Base-by-base conservation (phyloP, 202 grass and related monocot species). In the Zizania palustris region DNA sequence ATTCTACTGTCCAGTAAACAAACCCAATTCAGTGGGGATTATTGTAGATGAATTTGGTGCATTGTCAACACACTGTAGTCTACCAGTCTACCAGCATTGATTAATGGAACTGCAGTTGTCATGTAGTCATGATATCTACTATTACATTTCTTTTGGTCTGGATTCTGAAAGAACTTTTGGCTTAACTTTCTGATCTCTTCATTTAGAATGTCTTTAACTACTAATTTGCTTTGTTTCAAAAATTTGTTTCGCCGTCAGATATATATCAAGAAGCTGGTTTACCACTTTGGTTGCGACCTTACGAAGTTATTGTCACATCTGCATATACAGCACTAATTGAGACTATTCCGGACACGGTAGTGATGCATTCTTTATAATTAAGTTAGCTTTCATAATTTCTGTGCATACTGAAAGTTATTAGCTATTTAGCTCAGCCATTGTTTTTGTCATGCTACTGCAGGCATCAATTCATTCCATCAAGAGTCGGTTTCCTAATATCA, bases 191-290 rank as follows among this genome's bases (percentile, higher is more conserved):
- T 76, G 45, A 57, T 53, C 16, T 57, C 57, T 50, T 2, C 49
- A 71, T 71, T 70, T 57, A 61, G 33, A 20, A 1, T 58, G 49
- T 34, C 42, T 53, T 46, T n/a, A 61, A 49, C 10, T 60, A 4
- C 34, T 50, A 38, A 69, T 45, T 43, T 45, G 3, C 71, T 15
- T 67, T 75, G 53, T 71, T 69, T 88, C 55, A 16, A 60, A 60
- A 71, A 61, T 81, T 49, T 73, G 37, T 61, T 69, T 83, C 77
- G 61, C 75, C 53, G 21, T 22, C 85, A 99, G 96, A 99, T 77
- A 99, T 99, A 88, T 99, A 99, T 86, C 96, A 99, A 92, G 96
- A 99, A 90, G 96, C 96, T 54, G 96, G 96, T 59, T 89, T 99
- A 74, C 96, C 96, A 78, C 92, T 99, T 80, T 99, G 96, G 96